Conservation (phyloP, 2,329 filamentous ascomycete genomes). For the Fusarium transvaalense region DNA sequence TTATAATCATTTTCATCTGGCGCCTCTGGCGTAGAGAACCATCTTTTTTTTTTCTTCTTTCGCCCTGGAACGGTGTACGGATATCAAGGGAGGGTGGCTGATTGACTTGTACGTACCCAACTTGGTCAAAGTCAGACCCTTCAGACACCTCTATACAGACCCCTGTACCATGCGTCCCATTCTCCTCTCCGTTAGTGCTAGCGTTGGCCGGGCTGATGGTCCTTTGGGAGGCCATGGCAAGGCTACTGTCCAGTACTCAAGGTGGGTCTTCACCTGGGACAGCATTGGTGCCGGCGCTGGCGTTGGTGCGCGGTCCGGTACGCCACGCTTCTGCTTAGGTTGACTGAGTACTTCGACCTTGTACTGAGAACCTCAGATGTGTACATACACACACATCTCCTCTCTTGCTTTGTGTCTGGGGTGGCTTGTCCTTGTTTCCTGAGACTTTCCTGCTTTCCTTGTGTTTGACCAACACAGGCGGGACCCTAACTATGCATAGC, state of each 20-base stretch:
- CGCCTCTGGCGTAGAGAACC: constrained; percentile 36
- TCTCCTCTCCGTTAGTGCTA: constrained; percentile 16
- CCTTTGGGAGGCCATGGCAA: constrained; percentile 13
- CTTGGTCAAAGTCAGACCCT: constrained; percentile 18
- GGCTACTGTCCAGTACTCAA: constrained; percentile 5
- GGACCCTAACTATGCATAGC: neutral
- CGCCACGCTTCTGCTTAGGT: constrained; percentile 32
- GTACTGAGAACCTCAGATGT: constrained; percentile 33
- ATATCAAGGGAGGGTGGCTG: constrained; percentile 12
- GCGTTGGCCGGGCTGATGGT: constrained; percentile 24
- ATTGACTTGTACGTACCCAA: constrained; percentile 4
- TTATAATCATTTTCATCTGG: constrained; percentile 38
- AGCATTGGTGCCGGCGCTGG: constrained; percentile 3
- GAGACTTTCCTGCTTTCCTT: constrained; percentile 16
- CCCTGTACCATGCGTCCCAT: constrained; percentile 10
- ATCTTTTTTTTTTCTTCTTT: constrained; percentile 25
- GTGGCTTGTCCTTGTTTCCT: constrained; percentile 40
- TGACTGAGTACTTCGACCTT: constrained; percentile 28
- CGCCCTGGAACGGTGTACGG: constrained; percentile 20
- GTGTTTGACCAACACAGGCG: constrained; percentile 39
- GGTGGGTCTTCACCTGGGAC: constrained; percentile 20
- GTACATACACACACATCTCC: constrained; percentile 22
- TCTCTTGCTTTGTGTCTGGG: constrained; percentile 33
- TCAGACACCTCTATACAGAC: constrained; percentile 10
- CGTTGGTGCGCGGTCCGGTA: constrained; percentile 40